phyloP scores from a whole-genome alignment of 2,329 filamentous ascomycete genomes.

The Verticillium albo-atrum region DNA sequence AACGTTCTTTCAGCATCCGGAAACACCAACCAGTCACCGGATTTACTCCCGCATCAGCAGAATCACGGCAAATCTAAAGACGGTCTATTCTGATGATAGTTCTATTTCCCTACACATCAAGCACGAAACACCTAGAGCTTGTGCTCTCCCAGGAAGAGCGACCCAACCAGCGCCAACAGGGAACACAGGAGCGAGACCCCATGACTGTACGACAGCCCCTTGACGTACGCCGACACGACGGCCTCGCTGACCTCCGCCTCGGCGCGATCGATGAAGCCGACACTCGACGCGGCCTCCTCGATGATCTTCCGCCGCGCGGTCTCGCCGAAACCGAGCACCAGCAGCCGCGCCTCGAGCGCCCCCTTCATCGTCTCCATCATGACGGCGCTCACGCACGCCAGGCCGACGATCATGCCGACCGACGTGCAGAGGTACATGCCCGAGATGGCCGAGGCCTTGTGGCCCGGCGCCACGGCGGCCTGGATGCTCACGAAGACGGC shows the following conservation, averaged over 20 bases:
- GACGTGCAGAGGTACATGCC: constrained; percentile 31
- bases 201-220: constrained; percentile 28
- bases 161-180: neutral
- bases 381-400: constrained; percentile 30
- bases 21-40: no score
- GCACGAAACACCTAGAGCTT: constrained; percentile 6
- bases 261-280: constrained; percentile 23
- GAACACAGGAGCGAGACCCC: constrained; percentile 21
- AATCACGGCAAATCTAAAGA: no score
- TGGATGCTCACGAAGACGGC: constrained; percentile 37
- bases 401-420: constrained; percentile 28
- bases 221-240: constrained; percentile 26
- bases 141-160: constrained; percentile 13
- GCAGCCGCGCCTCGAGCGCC: constrained; percentile 5
- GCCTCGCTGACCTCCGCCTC: constrained; percentile 19
- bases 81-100: no score
- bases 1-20: no score
- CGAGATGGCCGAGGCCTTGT: constrained; percentile 34
- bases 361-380: constrained; percentile 18
- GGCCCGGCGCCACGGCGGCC: constrained; percentile 27
- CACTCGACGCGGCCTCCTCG: constrained; percentile 22
- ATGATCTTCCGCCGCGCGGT: constrained; percentile 23
- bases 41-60: no score
- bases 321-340: neutral
- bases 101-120: no score